Evolutionary conservation across 2,329 filamentous ascomycete species (phyloP).

Genomic region (Hypoxylon sp.): DNA sequence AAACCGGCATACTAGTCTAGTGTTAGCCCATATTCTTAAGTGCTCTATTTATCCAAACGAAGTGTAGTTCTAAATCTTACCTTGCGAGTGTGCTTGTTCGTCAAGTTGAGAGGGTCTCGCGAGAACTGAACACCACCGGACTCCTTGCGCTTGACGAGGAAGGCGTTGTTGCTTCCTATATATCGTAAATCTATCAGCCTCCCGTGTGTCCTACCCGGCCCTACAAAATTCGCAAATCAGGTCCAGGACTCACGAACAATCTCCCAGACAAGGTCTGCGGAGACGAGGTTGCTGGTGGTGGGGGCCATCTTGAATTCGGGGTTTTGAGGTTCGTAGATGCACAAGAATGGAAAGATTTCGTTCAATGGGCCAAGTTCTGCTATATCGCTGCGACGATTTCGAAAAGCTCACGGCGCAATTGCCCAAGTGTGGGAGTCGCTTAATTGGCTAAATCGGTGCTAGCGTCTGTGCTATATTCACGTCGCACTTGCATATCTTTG

Average conservation of each 20-base stretch:
- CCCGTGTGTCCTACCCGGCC: neutral
- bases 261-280: slow-evolving; percentile 94
- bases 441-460: slow-evolving; percentile 51
- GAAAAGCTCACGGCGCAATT: slow-evolving; percentile 39
- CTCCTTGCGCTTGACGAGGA: slow-evolving; percentile 89
- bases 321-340: slow-evolving; percentile 23
- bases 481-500: too few species aligned
- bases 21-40: slow-evolving; percentile 55
- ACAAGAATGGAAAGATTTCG: slow-evolving; percentile 30
- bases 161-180: slow-evolving; percentile 88
- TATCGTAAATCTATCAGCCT: slow-evolving; percentile 45
- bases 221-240: slow-evolving; percentile 1
- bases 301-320: slow-evolving; percentile 68
- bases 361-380: slow-evolving; percentile 24
- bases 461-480: slow-evolving; percentile 29
- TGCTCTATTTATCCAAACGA: slow-evolving; percentile 61
- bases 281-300: slow-evolving; percentile 77
- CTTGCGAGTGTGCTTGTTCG: slow-evolving; percentile 93
- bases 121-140: slow-evolving; percentile 90
- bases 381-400: slow-evolving; percentile 48
- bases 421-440: slow-evolving; percentile 53
- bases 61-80: slow-evolving; percentile 60
- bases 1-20: slow-evolving; percentile 84
- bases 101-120: slow-evolving; percentile 92
- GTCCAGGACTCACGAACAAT: slow-evolving; percentile 82